Conservation (phyloP, 2,329 filamentous ascomycete species). For the Thelonectria blattea region DNA sequence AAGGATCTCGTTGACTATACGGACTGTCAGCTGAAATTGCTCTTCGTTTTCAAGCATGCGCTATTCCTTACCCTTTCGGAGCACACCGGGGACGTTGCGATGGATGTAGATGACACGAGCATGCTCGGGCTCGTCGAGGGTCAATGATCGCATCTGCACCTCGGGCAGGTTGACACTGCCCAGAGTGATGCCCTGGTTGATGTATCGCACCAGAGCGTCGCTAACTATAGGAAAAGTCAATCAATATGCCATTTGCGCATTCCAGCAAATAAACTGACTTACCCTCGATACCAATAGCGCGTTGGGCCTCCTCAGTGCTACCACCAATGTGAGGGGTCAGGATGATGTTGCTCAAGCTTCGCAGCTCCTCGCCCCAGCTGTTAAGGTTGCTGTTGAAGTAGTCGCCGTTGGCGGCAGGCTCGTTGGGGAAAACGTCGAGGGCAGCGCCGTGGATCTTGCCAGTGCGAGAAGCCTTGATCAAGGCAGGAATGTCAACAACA, state of each 20-base stretch:
- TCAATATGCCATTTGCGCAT: neutral
- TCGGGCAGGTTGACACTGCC: constrained; percentile 98
- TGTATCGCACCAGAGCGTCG: constrained; percentile 87
- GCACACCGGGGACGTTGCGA: constrained; percentile 92
- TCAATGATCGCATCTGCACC: constrained; percentile 86
- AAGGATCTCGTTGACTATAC: constrained; percentile 86
- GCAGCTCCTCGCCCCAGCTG: constrained; percentile 82
- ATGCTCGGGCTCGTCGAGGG: constrained; percentile 86
- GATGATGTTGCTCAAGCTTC: constrained; percentile 87
- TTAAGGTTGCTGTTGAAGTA: constrained; percentile 91
- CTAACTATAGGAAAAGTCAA: constrained; percentile 61
- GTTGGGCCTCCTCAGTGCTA: constrained; percentile 96
- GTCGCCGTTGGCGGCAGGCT: constrained; percentile 92
- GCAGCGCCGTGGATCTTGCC: constrained; percentile 93
- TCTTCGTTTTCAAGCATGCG: neutral
- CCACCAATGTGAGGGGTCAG: constrained; percentile 97
- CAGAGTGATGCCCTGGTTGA: constrained; percentile 91
- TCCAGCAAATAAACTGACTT: constrained; percentile 24
- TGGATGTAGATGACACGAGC: constrained; percentile 97
- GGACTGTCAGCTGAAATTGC: constrained; percentile 6
- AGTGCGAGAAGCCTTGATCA: constrained; percentile 84
- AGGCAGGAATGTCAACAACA: constrained; percentile 90
- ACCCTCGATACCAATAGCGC: constrained; percentile 90
- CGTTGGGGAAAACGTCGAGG: constrained; percentile 94
- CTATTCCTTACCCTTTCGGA: constrained; percentile 71